These are phyloP conservation scores for Coprinellus micaceus DNA, from an alignment of 768 basidiomycete species.

Conservation along the genomic window DNA sequence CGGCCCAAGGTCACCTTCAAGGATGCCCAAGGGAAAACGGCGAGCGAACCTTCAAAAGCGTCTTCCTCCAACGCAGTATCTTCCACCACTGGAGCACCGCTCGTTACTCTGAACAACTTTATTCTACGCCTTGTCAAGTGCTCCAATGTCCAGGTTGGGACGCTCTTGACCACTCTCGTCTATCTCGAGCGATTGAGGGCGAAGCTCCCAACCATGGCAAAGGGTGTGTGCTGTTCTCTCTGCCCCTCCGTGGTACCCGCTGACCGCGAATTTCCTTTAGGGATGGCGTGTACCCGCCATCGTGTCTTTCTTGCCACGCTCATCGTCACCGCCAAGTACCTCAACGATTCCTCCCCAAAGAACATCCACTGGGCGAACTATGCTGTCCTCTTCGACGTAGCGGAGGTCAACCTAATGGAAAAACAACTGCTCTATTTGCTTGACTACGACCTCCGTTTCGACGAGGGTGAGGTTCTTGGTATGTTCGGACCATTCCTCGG, in stretches of 20 bases:
- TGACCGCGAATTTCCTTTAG: slow-evolving; percentile 33
- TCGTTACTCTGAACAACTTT: slow-evolving; percentile 76
- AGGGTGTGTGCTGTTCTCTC: slow-evolving; percentile 47
- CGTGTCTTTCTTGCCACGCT: slow-evolving; percentile 94
- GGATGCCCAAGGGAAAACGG: slow-evolving; percentile 8
- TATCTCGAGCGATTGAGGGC: slow-evolving; percentile 84
- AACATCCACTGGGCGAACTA: slow-evolving; percentile 91
- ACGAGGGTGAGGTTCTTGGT: slow-evolving; percentile 72
- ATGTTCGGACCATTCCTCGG: slow-evolving; percentile 70
- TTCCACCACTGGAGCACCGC: slow-evolving; percentile 9
- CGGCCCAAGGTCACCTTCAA: slow-evolving; percentile 15
- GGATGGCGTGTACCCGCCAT: slow-evolving; percentile 87
- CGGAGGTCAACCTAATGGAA: slow-evolving; percentile 95
- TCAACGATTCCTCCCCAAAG: slow-evolving; percentile 95
- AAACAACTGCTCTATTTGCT: slow-evolving; percentile 90
- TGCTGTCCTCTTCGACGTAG: slow-evolving; percentile 66
- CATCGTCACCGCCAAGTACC: slow-evolving; percentile 94
- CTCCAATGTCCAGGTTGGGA: slow-evolving; percentile 88
- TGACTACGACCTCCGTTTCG: slow-evolving; percentile 89
- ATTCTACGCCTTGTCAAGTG: slow-evolving; percentile 75
- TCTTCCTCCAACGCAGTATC: slow-evolving; percentile 3
- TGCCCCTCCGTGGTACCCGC: background rate
- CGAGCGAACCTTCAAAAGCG: background rate
- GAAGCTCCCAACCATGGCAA: slow-evolving; percentile 79
- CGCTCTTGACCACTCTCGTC: slow-evolving; percentile 84